A percentile compares a stretch with the other conserved stretches of the same genome.
These are phyloP conservation scores for Paecilomyces sp. DNA, from an alignment of 2,329 filamentous ascomycete genomes.

Conservation along the genomic window DNA sequence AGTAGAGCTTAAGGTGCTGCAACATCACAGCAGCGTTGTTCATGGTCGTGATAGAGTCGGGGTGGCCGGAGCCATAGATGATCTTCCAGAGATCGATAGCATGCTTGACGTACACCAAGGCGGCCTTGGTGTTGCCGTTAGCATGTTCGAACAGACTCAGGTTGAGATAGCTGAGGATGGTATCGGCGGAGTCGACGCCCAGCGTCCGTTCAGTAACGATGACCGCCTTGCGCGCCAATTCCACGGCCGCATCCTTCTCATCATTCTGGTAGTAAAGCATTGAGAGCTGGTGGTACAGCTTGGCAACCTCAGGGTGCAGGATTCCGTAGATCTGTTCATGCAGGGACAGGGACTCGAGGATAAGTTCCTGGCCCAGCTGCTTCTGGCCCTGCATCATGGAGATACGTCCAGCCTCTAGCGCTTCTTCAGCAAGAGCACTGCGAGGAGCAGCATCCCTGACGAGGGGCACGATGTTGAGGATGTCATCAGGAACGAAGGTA, in stretches of 20 bases:
- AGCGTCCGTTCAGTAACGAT: slow-evolving; percentile 93
- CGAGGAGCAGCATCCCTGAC: slow-evolving; percentile 91
- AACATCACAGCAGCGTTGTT: slow-evolving; percentile 99
- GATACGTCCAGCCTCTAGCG: slow-evolving; percentile 88
- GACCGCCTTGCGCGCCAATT: slow-evolving; percentile 91
- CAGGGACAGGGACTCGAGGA: slow-evolving; percentile 90
- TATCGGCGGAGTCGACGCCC: slow-evolving; percentile 88
- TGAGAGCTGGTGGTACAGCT: slow-evolving; percentile 89
- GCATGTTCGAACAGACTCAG: slow-evolving; percentile 90
- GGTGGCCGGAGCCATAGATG: slow-evolving; percentile 88
- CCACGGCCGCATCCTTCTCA: slow-evolving; percentile 91
- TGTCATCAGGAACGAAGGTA: slow-evolving; percentile 76
- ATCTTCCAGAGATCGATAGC: slow-evolving; percentile 94
- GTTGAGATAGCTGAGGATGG: slow-evolving; percentile 92
- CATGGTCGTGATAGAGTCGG: slow-evolving; percentile 95
- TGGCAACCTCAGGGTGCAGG: slow-evolving; percentile 89
- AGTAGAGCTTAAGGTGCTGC: slow-evolving; percentile 88
- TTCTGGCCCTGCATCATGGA: slow-evolving; percentile 94
- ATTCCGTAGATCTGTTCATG: slow-evolving; percentile 99
- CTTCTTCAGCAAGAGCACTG: slow-evolving; percentile 88
- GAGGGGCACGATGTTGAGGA: slow-evolving; percentile 87
- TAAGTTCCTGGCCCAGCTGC: slow-evolving; percentile 89
- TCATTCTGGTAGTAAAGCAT: slow-evolving; percentile 98
- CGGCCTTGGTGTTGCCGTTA: slow-evolving; percentile 78
- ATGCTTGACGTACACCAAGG: slow-evolving; percentile 84